Conservation (phyloP, 1,284 basidiomycete species). For the Caloboletus inedulis region DNA sequence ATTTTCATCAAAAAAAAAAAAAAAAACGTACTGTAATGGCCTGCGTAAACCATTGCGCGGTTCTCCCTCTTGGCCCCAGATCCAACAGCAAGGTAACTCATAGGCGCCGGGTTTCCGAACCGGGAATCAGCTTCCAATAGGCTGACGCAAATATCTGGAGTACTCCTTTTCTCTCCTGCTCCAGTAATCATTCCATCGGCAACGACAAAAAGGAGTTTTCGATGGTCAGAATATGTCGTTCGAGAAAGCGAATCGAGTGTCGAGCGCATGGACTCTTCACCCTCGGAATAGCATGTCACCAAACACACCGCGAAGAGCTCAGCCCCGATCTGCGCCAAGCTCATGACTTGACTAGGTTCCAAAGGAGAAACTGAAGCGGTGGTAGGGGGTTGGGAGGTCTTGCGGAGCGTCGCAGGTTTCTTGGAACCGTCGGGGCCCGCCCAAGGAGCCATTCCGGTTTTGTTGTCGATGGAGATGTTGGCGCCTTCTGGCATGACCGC, state of each 20-base stretch:
- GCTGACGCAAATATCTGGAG: slow-evolving; percentile 94
- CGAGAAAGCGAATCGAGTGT: slow-evolving; percentile 91
- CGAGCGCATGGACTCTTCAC: slow-evolving; percentile 85
- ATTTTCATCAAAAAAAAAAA: slow-evolving; percentile 18
- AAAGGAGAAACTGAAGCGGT: slow-evolving; percentile 45
- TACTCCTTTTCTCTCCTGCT: slow-evolving; percentile 90
- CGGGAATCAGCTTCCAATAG: slow-evolving; percentile 91
- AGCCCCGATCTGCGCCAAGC: slow-evolving; percentile 83
- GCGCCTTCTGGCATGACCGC: slow-evolving; percentile 95
- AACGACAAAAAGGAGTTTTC: slow-evolving; percentile 92
- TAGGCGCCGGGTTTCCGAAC: slow-evolving; percentile 94
- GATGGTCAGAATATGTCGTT: slow-evolving; percentile 87
- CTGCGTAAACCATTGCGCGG: slow-evolving; percentile 97
- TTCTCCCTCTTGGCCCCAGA: slow-evolving; percentile 89
- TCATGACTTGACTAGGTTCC: slow-evolving; percentile 65
- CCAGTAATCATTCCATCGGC: slow-evolving; percentile 99
- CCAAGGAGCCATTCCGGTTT: slow-evolving; percentile 92
- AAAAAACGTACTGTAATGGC: slow-evolving; percentile 86
- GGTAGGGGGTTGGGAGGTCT: slow-evolving; percentile 40
- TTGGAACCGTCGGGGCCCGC: slow-evolving; percentile 53
- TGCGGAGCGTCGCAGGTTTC: slow-evolving; percentile 43
- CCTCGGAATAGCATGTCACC: slow-evolving; percentile 98
- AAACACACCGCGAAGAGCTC: slow-evolving; percentile 95
- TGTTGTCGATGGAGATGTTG: slow-evolving; percentile 85
- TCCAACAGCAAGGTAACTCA: slow-evolving; percentile 92